Evolutionary conservation across 345 rosid genomes (phyloP).

Genomic region (Jatropha curcas): DNA sequence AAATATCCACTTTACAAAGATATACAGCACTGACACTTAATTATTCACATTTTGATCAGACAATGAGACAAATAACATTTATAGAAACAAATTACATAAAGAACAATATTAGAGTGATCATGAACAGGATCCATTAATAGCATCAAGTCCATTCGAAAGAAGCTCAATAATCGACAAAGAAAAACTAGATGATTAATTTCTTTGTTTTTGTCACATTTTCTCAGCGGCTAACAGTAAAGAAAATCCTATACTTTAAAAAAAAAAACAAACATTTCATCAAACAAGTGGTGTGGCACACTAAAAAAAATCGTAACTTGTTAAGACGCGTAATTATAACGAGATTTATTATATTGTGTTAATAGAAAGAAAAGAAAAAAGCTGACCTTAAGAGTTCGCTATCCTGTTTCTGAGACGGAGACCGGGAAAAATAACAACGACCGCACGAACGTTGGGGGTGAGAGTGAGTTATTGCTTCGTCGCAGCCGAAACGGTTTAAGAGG

Average conservation of each 20-base stretch:
- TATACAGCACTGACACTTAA: background rate
- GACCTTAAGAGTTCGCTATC: background rate
- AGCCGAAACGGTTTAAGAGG: too few species aligned
- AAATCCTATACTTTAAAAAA: background rate
- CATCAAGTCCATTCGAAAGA: background rate
- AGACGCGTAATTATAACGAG: too few species aligned
- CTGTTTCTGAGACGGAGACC: too few species aligned
- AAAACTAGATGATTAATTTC: too few species aligned
- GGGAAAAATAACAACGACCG: too few species aligned
- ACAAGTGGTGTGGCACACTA: background rate
- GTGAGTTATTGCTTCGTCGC: too few species aligned
- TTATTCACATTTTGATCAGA: too few species aligned
- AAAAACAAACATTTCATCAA: slow-evolving; percentile 2
- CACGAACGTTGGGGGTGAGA: too few species aligned
- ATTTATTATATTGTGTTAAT: too few species aligned
- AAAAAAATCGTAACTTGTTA: too few species aligned
- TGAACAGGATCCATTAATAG: background rate
- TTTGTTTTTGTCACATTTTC: too few species aligned
- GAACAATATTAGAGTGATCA: background rate
- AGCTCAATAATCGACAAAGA: background rate
- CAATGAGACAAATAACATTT: background rate
- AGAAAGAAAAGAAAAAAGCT: background rate
- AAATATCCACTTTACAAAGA: background rate
- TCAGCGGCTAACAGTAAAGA: background rate
- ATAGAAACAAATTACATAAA: too few species aligned